Evolutionary conservation across 23 red algal species (phyloP).

Genomic region (Gracilaria vermiculophylla): DNA sequence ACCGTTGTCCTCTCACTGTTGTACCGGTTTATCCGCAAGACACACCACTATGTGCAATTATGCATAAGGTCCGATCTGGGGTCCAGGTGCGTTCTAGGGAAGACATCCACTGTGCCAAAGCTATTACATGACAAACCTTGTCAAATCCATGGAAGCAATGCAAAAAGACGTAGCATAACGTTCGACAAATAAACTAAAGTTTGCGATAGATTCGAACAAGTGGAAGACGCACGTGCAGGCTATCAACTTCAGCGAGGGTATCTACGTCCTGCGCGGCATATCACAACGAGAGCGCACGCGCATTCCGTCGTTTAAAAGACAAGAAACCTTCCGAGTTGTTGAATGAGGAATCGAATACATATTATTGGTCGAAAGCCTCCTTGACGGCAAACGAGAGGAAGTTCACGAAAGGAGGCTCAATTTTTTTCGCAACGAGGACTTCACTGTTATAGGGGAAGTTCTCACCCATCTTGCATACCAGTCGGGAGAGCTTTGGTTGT

Average conservation of each 20-base stretch:
- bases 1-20: not conserved
- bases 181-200: not conserved
- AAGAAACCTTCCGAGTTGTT: not conserved
- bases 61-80: not conserved
- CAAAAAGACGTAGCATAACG: not conserved
- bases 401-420: slow-evolving; percentile 15
- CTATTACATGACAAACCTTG: not conserved
- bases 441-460: not conserved
- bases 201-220: slow-evolving; percentile 8
- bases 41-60: not conserved
- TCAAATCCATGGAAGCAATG: not conserved
- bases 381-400: not conserved
- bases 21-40: not conserved
- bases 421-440: not conserved
- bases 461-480: not conserved
- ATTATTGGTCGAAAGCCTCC: not conserved
- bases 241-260: not conserved
- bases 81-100: not conserved
- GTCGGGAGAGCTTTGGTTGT: not conserved
- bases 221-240: not conserved
- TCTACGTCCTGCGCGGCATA: not conserved
- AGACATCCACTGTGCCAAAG: not conserved
- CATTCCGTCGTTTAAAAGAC: not conserved
- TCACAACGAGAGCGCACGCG: not conserved
- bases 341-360: slow-evolving; percentile 6